A percentile compares a stretch with the other conserved stretches of the same genome.
Evolutionary conservation across 768 basidiomycete species (phyloP).

Genomic region (Dictyophora rubrovolvata): DNA sequence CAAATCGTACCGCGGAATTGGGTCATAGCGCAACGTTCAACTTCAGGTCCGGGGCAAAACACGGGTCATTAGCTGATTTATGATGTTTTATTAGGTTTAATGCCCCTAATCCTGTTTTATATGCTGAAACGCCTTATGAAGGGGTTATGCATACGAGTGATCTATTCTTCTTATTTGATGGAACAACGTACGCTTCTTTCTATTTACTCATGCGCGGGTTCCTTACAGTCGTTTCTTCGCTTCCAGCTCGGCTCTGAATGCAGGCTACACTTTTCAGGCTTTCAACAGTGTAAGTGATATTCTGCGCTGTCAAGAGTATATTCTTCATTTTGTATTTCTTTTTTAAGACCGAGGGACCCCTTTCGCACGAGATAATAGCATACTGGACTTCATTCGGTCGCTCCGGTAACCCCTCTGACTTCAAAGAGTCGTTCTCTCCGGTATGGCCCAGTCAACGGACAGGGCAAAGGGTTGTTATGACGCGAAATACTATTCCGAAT

Average conservation of each 20-base stretch:
- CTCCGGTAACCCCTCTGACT: slow-evolving; percentile 12
- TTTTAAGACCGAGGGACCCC: slow-evolving; percentile 25
- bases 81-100: slow-evolving; percentile 25
- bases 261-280: slow-evolving; percentile 26
- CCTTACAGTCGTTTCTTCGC: background rate
- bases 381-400: slow-evolving; percentile 37
- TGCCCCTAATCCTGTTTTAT: slow-evolving; percentile 31
- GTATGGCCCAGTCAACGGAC: slow-evolving; percentile 1
- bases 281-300: slow-evolving; percentile 25
- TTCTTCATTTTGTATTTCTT: background rate
- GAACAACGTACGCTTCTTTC: slow-evolving; percentile 14
- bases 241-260: slow-evolving; percentile 17
- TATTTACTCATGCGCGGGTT: background rate
- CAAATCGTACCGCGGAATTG: slow-evolving; percentile 21
- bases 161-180: slow-evolving; percentile 33
- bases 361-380: slow-evolving; percentile 31
- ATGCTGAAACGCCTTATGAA: slow-evolving; percentile 24
- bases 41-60: slow-evolving; percentile 21
- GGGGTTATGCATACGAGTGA: slow-evolving; percentile 37
- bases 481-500: background rate
- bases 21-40: slow-evolving; percentile 26
- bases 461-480: slow-evolving; percentile 7
- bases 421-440: slow-evolving; percentile 12
- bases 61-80: background rate
- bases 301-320: background rate